Conservation (phyloP, 2,329 filamentous ascomycete species). For the Cryphonectria parasitica region DNA sequence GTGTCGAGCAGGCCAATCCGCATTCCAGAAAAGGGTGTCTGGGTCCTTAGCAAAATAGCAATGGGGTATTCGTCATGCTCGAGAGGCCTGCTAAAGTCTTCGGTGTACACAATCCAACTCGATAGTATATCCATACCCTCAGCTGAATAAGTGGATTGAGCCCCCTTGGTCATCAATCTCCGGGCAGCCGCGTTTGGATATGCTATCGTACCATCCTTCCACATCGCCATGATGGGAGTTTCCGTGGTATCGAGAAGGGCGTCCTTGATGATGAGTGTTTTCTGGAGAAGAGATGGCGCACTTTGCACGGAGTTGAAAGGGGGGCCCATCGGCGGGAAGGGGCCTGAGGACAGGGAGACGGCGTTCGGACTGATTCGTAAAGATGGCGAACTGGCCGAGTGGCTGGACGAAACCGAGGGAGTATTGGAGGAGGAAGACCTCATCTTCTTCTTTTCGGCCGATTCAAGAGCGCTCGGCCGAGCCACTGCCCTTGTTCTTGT, state of each 20-base stretch:
- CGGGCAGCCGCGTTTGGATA: slow-evolving; percentile 72
- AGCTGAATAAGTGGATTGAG: slow-evolving; percentile 44
- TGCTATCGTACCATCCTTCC: slow-evolving; percentile 76
- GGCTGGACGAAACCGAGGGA: slow-evolving; percentile 52
- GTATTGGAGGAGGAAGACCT: slow-evolving; percentile 49
- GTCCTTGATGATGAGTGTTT: slow-evolving; percentile 76
- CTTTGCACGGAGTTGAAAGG: slow-evolving; percentile 60
- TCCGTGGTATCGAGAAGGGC: slow-evolving; percentile 75
- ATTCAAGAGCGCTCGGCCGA: slow-evolving; percentile 47
- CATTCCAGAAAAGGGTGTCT: slow-evolving; percentile 60
- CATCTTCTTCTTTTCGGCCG: slow-evolving; percentile 50
- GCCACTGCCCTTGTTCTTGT: slow-evolving; percentile 44
- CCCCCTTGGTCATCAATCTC: slow-evolving; percentile 50
- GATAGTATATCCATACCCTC: slow-evolving; percentile 61
- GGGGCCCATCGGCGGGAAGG: slow-evolving; percentile 70
- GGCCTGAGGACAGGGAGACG: slow-evolving; percentile 57
- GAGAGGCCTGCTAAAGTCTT: slow-evolving; percentile 66
- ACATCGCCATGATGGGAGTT: slow-evolving; percentile 78
- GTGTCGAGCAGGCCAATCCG: slow-evolving; percentile 67
- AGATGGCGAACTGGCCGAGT: slow-evolving; percentile 49
- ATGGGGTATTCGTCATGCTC: slow-evolving; percentile 68
- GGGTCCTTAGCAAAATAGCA: slow-evolving; percentile 63
- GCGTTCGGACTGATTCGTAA: slow-evolving; percentile 54
- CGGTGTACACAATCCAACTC: slow-evolving; percentile 65
- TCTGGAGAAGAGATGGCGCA: slow-evolving; percentile 70